Conservation (phyloP, 768 basidiomycete species). For the Cantharellus cinnabarinus region DNA sequence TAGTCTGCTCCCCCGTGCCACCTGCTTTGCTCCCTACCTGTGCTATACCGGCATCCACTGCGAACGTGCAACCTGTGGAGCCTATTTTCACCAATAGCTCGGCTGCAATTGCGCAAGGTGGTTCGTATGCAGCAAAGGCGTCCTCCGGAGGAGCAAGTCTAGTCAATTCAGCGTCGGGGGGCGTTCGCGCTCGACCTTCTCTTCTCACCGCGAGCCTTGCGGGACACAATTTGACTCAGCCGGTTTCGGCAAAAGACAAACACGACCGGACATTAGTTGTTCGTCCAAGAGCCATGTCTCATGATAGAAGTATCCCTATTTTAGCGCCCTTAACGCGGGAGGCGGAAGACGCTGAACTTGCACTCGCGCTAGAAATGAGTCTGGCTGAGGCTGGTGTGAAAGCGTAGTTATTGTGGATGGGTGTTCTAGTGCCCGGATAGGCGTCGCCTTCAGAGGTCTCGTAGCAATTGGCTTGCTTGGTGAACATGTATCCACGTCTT, state of each 20-base stretch:
- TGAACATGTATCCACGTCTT: neutral
- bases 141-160: neutral
- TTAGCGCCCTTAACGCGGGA: conserved; percentile 9
- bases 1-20: neutral
- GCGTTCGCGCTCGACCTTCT: neutral
- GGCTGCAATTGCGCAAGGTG: neutral
- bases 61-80: too few species aligned
- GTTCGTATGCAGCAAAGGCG: neutral
- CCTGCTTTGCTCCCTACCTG: neutral
- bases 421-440: neutral
- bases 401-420: neutral
- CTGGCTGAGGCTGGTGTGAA: conserved; percentile 32
- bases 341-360: conserved; percentile 43
- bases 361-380: conserved; percentile 46
- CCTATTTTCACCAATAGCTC: too few species aligned
- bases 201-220: neutral
- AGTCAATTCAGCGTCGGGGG: neutral
- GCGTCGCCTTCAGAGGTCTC: neutral
- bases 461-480: neutral
- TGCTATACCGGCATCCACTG: too few species aligned
- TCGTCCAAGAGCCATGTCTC: neutral
- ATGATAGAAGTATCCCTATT: neutral
- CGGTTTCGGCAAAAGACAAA: neutral
- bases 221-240: neutral
- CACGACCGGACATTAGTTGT: neutral